A percentile compares a stretch with the other conserved stretches of the same genome.
Conservation (phyloP, 768 basidiomycete genomes). For the Mycena maculata region DNA sequence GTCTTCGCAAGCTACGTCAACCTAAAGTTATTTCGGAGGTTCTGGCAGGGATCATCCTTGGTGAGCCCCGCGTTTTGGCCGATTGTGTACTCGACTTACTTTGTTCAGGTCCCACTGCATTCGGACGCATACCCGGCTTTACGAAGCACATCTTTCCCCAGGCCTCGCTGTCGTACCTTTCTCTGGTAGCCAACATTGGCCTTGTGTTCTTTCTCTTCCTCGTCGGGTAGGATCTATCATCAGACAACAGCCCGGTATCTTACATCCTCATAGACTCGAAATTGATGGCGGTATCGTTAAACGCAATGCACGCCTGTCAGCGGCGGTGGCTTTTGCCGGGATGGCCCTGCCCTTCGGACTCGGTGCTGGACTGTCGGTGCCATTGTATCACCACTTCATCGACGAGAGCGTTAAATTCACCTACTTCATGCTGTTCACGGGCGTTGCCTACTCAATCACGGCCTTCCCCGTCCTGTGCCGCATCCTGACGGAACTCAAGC, state of each 20-base stretch:
- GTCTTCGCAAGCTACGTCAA: conserved; percentile 80
- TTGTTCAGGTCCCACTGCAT: conserved; percentile 59
- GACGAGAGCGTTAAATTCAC: conserved; percentile 76
- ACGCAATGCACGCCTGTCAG: conserved; percentile 77
- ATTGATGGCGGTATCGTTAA: conserved; percentile 85
- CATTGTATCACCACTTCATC: conserved; percentile 82
- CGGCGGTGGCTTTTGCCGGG: conserved; percentile 81
- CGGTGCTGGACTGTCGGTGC: conserved; percentile 72
- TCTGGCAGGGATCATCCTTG: conserved; percentile 90
- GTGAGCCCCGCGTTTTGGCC: conserved; percentile 43
- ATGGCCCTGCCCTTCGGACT: conserved; percentile 91
- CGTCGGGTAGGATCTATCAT: conserved; percentile 63
- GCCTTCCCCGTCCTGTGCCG: conserved; percentile 89
- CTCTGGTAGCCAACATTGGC: conserved; percentile 90
- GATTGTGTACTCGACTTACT: not conserved
- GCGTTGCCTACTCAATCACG: conserved; percentile 86
- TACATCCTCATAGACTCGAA: conserved; percentile 59
- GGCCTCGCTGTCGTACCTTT: conserved; percentile 78
- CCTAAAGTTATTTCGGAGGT: conserved; percentile 90
- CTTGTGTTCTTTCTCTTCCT: conserved; percentile 91
- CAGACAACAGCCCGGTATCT: not conserved
- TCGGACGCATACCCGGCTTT: conserved; percentile 89
- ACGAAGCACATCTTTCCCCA: conserved; percentile 85
- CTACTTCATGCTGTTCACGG: conserved; percentile 94
- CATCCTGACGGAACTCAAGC: conserved; percentile 90